Evolutionary conservation across 345 rosid genomes (phyloP).

Genomic region (Populus tremula): DNA sequence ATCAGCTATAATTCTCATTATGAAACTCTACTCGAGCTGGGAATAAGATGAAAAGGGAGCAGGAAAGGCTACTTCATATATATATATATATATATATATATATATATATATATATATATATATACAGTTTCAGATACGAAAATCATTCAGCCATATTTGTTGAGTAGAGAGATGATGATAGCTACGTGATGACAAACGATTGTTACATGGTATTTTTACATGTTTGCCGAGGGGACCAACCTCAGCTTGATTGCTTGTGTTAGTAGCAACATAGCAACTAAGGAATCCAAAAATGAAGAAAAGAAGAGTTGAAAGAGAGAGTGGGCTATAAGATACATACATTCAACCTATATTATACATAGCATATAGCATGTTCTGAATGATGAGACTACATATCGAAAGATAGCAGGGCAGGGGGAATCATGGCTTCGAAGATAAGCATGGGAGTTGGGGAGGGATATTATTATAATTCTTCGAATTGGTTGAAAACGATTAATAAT

Average conservation of each 20-base stretch:
- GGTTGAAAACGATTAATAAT: slow-evolving; percentile 29
- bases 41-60: no score
- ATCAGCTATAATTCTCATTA: no score
- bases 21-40: no score
- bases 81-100: no score
- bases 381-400: not conserved
- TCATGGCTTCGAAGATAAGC: slow-evolving; percentile 43
- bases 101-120: no score
- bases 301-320: not conserved
- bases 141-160: not conserved
- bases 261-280: not conserved
- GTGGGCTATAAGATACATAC: not conserved
- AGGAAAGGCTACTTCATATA: no score
- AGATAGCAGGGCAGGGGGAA: not conserved
- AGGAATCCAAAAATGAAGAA: not conserved
- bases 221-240: not conserved
- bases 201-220: not conserved
- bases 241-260: not conserved
- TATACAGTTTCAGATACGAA: not conserved
- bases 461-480: not conserved
- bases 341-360: not conserved
- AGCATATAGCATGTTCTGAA: not conserved
- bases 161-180: not conserved
- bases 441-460: not conserved
- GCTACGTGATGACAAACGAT: not conserved